A percentile compares a stretch with the other conserved stretches of the same genome.
phyloP scores from a whole-genome alignment of 768 basidiomycete species.

The Krasilnikovozyma curviuscula region DNA sequence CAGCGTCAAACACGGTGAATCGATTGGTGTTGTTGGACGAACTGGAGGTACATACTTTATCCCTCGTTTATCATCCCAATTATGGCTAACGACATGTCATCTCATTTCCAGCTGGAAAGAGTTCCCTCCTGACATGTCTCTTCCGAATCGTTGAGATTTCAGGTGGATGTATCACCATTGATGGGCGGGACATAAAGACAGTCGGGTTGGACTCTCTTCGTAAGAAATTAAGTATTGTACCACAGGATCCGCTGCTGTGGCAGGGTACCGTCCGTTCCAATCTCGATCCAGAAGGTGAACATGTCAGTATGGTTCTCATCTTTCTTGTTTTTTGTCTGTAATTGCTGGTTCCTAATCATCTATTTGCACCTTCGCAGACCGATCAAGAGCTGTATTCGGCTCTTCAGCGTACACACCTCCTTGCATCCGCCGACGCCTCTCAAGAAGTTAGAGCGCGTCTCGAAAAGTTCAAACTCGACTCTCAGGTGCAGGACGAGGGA shows the following conservation, averaged over 20 bases:
- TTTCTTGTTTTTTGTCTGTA: not conserved
- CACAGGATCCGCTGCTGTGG: slow-evolving; percentile 40
- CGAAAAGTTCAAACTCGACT: slow-evolving; percentile 6
- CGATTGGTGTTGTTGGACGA: slow-evolving; percentile 74
- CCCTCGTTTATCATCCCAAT: no score
- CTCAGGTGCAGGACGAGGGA: slow-evolving; percentile 20
- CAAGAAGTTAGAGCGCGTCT: slow-evolving; percentile 4
- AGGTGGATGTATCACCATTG: slow-evolving; percentile 55
- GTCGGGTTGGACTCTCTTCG: slow-evolving; percentile 54
- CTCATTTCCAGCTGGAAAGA: slow-evolving; percentile 78
- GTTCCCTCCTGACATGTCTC: slow-evolving; percentile 70
- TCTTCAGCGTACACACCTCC: slow-evolving; percentile 2
- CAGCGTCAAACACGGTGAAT: slow-evolving; percentile 60
- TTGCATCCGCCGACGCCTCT: not conserved
- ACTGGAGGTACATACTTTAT: slow-evolving; percentile 69
- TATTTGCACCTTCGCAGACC: no score
- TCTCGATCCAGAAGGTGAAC: slow-evolving; percentile 72
- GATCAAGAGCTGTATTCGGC: slow-evolving; percentile 2
- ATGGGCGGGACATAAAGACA: slow-evolving; percentile 63
- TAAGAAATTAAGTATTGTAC: slow-evolving; percentile 19
- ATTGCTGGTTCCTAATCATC: no score
- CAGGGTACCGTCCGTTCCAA: slow-evolving; percentile 45
- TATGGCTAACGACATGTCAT: no score
- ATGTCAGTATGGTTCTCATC: no score
- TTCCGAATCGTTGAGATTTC: slow-evolving; percentile 47